A percentile compares a stretch with the other conserved stretches of the same genome.
Evolutionary conservation across 495 filamentous ascomycete genomes (phyloP).

Genomic region (Paragyromitra xinjiangensis): DNA sequence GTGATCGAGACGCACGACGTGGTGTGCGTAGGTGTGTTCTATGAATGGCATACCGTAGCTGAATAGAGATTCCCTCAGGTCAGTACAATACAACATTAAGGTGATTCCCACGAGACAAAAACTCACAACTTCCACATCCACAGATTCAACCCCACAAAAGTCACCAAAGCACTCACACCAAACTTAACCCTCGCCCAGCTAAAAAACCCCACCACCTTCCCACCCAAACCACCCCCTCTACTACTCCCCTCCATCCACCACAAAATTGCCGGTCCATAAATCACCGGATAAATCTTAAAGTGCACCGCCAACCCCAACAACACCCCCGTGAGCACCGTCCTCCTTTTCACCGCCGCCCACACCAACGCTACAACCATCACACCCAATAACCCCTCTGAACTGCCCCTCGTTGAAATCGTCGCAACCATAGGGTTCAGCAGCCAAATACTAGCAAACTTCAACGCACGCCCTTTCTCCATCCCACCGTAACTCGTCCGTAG

Average conservation of each 20-base stretch:
- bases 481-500: conserved; percentile 64
- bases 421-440: conserved; percentile 98
- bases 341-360: conserved; percentile 74
- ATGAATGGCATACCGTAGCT: conserved; percentile 80
- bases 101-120: background rate
- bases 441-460: conserved; percentile 81
- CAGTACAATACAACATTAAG: conserved; percentile 8
- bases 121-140: conserved; percentile 78
- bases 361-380: conserved; percentile 82
- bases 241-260: conserved; percentile 78
- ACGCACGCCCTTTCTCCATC: conserved; percentile 66
- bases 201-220: conserved; percentile 63
- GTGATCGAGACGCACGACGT: conserved; percentile 92
- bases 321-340: conserved; percentile 72
- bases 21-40: conserved; percentile 88
- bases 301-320: conserved; percentile 87
- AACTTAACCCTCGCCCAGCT: conserved; percentile 71
- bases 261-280: conserved; percentile 85
- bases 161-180: conserved; percentile 69
- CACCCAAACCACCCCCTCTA: background rate
- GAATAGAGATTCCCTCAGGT: conserved; percentile 9
- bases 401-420: conserved; percentile 90
- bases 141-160: conserved; percentile 75
- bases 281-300: conserved; percentile 98
- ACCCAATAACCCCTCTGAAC: conserved; percentile 87